phyloP scores from a whole-genome alignment of 495 filamentous ascomycete species.

The Xylaria curta region DNA sequence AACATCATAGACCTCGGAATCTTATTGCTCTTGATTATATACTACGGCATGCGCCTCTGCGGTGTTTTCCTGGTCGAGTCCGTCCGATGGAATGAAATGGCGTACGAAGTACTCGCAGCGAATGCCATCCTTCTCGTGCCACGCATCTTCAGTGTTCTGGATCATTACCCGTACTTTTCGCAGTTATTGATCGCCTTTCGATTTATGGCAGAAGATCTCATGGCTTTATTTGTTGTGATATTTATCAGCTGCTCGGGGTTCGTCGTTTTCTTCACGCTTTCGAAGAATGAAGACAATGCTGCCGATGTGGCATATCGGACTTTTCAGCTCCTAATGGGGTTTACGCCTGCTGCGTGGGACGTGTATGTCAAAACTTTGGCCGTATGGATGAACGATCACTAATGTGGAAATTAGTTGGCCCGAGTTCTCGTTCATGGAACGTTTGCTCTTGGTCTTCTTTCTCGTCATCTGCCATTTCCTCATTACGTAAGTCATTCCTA shows the following conservation, averaged over 20 bases:
- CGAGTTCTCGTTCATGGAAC: conserved; percentile 78
- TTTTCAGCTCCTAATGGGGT: conserved; percentile 95
- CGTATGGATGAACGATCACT: conserved; percentile 15
- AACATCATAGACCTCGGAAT: conserved; percentile 93
- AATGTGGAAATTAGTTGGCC: conserved; percentile 67
- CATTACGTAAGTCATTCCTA: conserved; percentile 62
- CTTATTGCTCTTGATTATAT: conserved; percentile 80
- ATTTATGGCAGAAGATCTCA: conserved; percentile 87
- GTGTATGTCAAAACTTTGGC: conserved; percentile 42
- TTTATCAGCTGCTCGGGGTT: conserved; percentile 89
- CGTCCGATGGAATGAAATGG: conserved; percentile 72
- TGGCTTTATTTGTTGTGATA: conserved; percentile 81
- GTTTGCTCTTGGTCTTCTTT: conserved; percentile 75
- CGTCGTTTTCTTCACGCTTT: conserved; percentile 89
- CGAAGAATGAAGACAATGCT: conserved; percentile 67
- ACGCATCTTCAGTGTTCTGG: conserved; percentile 86
- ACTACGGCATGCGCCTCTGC: conserved; percentile 87
- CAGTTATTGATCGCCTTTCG: conserved; percentile 91
- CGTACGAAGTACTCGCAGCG: conserved; percentile 88
- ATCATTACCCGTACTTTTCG: conserved; percentile 94
- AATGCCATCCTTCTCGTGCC: conserved; percentile 90
- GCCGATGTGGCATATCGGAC: conserved; percentile 77
- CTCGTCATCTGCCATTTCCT: conserved; percentile 94
- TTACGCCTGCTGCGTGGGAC: conserved; percentile 61
- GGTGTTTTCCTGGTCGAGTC: conserved; percentile 79